phyloP scores from a whole-genome alignment of 352 stramenopile species.

The Blastocystis sp. region DNA sequence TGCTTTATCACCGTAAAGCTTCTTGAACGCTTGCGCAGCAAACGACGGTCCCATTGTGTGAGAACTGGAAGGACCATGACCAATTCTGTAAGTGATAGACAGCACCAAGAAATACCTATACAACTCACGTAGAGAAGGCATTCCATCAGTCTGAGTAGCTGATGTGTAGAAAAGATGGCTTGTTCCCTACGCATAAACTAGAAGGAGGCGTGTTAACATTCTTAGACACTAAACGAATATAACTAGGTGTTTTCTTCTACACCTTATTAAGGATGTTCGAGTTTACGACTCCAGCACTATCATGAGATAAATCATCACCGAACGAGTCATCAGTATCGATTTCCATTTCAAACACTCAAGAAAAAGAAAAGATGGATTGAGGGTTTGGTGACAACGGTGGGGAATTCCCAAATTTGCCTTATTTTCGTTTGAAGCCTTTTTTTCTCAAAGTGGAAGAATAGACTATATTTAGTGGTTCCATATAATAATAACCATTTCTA shows the following conservation, averaged over 20 bases:
- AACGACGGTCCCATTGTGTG: slow-evolving; percentile 65
- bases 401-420: not conserved
- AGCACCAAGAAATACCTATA: not conserved
- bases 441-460: not conserved
- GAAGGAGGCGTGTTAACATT: not conserved
- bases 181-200: not conserved
- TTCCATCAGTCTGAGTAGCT: slow-evolving; percentile 24
- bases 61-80: slow-evolving; percentile 64
- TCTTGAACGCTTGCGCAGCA: slow-evolving; percentile 60
- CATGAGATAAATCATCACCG: not conserved
- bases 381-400: not conserved
- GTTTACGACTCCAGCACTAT: slow-evolving; percentile 11
- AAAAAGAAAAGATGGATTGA: not conserved
- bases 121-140: slow-evolving; percentile 45
- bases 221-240: slow-evolving; percentile 40
- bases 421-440: not conserved
- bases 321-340: slow-evolving; percentile 31
- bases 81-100: slow-evolving; percentile 57
- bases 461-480: not conserved
- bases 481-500: no score
- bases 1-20: not conserved
- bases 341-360: not conserved
- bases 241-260: slow-evolving; percentile 8
- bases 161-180: slow-evolving; percentile 44
- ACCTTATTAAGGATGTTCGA: not conserved